Conservation (phyloP, 257 asterid genomes). For the Plantago ovata region DNA sequence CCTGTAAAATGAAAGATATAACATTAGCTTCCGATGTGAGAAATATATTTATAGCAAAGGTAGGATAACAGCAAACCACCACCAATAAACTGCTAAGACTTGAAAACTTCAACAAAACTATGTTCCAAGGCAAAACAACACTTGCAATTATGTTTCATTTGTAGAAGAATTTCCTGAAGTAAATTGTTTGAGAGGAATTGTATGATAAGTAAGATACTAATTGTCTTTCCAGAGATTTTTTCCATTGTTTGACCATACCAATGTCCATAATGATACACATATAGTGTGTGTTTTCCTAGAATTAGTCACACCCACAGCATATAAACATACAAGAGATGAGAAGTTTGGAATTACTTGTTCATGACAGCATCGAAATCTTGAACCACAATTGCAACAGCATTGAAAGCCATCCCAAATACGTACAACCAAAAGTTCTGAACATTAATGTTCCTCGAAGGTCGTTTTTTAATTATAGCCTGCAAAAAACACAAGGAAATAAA, state of each 20-base stretch:
- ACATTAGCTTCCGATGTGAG: neutral
- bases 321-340: neutral
- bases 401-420: constrained; percentile 96
- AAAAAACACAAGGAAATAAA: constrained; percentile 27
- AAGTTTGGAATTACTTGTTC: constrained; percentile 56
- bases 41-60: neutral
- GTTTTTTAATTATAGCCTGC: constrained; percentile 89
- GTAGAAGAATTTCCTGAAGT: neutral
- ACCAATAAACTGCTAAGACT: too few species aligned
- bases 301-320: constrained; percentile 3
- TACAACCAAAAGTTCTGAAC: constrained; percentile 99
- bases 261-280: constrained; percentile 6
- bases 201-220: constrained; percentile 12
- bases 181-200: neutral
- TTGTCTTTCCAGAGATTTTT: constrained; percentile 15
- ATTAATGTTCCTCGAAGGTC: constrained; percentile 95
- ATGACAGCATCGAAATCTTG: constrained; percentile 92
- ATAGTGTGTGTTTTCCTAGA: neutral
- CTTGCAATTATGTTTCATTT: neutral
- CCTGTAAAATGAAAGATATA: constrained; percentile 38
- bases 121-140: too few species aligned
- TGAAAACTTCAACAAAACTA: too few species aligned
- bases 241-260: constrained; percentile 1
- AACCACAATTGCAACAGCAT: constrained; percentile 72
- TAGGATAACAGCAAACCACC: neutral